Base-by-base conservation (phyloP, 2,329 filamentous ascomycete genomes). In the Chalaropsis ovoidea region DNA sequence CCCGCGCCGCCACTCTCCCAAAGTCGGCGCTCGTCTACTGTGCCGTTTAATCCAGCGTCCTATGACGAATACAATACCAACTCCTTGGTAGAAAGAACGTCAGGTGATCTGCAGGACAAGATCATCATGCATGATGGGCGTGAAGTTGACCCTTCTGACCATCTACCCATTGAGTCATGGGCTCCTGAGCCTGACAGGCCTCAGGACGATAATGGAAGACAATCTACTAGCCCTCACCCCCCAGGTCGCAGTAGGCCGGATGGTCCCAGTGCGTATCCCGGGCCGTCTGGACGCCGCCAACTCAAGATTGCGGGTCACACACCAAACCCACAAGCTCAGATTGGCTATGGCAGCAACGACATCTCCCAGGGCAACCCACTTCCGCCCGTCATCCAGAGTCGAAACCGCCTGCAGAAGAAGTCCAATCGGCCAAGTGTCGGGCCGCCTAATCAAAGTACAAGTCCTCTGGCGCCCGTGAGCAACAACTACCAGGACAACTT, bases 121-220 rank as follows among this genome's bases (percentile, higher is more conserved):
- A 90, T 92, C 68, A 85, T 91, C 64, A 87, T 84, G 0, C 81
- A 88, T 69, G 87, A 90, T 72, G 89, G 89, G 6, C 81, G 86
- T 65, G 86, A 90, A 70, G 82, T 93, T 65, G 89, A 93, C 71
- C 89, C 89, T 0, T 90, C 87, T 0, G 89, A 93, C 73, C 88
- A 92, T 72, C 78, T 92, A 15, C 89, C 89, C 0, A 82, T 90
- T 72, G 85, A 89, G 65, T 84, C 84, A 1, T 91, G 87, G 87
- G 88, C 88, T 1, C 87, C 88, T 0, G 88, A 91, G 71, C 88
- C 88, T 0, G 86, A 89, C 47, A 54, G 63, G 70, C 80, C 81
- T 1, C 75, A 75, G 68, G 69, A 72, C 39, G 68, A 66, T 1
- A 68, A 70, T 31, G 72, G 69, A 1, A 39, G 8, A 35, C 42